Percentiles rank a stretch among this genome's conserved stretches.
Conservation (phyloP, 1,284 basidiomycete genomes). For the Taiwanofungus camphoratus region DNA sequence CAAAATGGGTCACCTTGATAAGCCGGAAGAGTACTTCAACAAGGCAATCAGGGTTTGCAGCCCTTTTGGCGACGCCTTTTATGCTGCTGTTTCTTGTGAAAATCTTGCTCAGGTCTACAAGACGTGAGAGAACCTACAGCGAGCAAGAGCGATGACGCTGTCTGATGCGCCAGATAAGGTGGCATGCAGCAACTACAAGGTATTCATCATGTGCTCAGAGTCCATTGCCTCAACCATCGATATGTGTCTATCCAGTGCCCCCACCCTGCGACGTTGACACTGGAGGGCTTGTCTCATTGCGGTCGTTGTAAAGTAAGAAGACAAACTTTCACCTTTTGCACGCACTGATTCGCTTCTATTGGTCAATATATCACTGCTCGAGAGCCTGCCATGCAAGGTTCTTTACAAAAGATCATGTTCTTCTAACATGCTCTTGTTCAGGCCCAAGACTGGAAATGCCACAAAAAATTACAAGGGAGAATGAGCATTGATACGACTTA, state of each 20-base stretch:
- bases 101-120: conserved; percentile 30
- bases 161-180: conserved; percentile 22
- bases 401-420: conserved; percentile 5
- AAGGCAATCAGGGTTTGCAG: conserved; percentile 27
- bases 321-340: not conserved
- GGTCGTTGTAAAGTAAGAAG: conserved; percentile 1
- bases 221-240: no score
- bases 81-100: conserved; percentile 31
- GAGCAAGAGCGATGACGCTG: conserved; percentile 24
- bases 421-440: conserved; percentile 4
- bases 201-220: no score
- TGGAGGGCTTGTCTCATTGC: conserved; percentile 13
- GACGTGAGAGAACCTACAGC: conserved; percentile 24
- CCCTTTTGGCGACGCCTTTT: conserved; percentile 16
- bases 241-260: conserved; percentile 7
- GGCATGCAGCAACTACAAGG: conserved; percentile 26
- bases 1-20: conserved; percentile 25
- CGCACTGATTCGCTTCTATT: not conserved
- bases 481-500: not conserved
- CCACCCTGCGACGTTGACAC: not conserved
- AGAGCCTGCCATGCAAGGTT: conserved; percentile 13
- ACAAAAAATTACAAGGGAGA: conserved; percentile 16
- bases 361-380: conserved; percentile 16
- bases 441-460: conserved; percentile 22
- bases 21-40: conserved; percentile 28